These are phyloP conservation scores for Neospermospora avenae DNA, from an alignment of 2,329 filamentous ascomycete species.

Conservation along the genomic window DNA sequence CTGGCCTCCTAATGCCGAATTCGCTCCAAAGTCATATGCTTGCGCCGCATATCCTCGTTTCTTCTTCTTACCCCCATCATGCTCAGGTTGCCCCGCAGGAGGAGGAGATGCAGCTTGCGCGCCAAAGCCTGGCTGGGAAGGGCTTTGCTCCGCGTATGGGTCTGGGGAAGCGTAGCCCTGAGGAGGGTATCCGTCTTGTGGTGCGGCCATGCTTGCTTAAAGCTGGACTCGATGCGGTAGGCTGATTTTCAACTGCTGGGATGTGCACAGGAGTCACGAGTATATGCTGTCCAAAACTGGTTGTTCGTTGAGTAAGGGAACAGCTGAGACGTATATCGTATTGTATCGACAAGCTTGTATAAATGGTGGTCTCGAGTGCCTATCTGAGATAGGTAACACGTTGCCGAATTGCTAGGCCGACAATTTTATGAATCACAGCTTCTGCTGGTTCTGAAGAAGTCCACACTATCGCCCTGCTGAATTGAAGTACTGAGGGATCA, in stretches of 20 bases:
- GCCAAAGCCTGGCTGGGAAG: constrained; percentile 35
- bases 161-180: constrained; percentile 43
- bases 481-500: constrained; percentile 24
- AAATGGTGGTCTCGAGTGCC: constrained; percentile 13
- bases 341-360: constrained; percentile 18
- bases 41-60: constrained; percentile 93
- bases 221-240: background rate
- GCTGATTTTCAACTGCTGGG: background rate
- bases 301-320: background rate
- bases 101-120: constrained; percentile 26
- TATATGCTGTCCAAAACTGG: constrained; percentile 12
- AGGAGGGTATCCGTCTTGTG: constrained; percentile 49
- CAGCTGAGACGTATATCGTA: constrained; percentile 12
- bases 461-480: constrained; percentile 11
- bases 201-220: constrained; percentile 43
- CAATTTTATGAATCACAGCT: constrained; percentile 1
- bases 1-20: constrained; percentile 68
- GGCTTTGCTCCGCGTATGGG: constrained; percentile 44
- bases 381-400: constrained; percentile 27
- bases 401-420: constrained; percentile 24
- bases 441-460: constrained; percentile 16
- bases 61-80: constrained; percentile 67
- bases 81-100: constrained; percentile 36
- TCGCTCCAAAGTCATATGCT: constrained; percentile 91
- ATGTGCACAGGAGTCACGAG: constrained; percentile 2